Evolutionary conservation across 2,329 filamentous ascomycete genomes (phyloP), one percentile per base, ranked within the genome.

Genomic region (Albifimbria verrucaria): DNA sequence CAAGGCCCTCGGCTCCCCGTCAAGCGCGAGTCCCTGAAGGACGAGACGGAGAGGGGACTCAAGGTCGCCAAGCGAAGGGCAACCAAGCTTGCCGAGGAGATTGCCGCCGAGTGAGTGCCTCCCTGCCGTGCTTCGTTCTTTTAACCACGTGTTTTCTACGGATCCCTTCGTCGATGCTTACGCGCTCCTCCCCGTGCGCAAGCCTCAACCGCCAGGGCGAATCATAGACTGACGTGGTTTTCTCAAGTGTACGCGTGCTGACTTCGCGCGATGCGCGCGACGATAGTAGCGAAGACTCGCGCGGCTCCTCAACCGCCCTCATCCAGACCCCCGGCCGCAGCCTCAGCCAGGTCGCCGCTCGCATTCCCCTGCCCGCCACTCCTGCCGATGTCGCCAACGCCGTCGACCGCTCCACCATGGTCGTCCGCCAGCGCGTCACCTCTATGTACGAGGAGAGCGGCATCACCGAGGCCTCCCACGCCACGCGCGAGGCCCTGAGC

Each of bases 331-430:
- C 80, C 17, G 74, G 71, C 22, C 80, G 80, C 61, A 77, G 77
- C 44, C 68, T 84, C 49, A 75, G 78, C 12, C 75, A 82, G 49
- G 79, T 82, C 54, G 69, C 76, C 55, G 66, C 76, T 53, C 85
- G 83, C 63, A 82, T 92, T 49, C 82, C 86, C n/a, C 77, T 95
- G 49, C 90, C 90, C 21, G 85, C 90, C 9, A 92, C 90, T 2
- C 92, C 92, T 6, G 86, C 89, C 41, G 85, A 88, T 55, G 86
- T 96, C 32, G 89, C 87, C 39, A 78, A 87, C 60, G 85, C 83
- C 57, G 85, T 95, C 67, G 92, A 94, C 72, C 85, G 81, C 64
- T 85, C 82, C 56, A 84, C 87, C 9, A 68, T 85, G 44, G 82
- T 82, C 17, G 72, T 94, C 54, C 86, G 88, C 67, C 78, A 82